Evolutionary conservation across 352 stramenopile species (phyloP).

Genomic region (Globisporangium radiosum): DNA sequence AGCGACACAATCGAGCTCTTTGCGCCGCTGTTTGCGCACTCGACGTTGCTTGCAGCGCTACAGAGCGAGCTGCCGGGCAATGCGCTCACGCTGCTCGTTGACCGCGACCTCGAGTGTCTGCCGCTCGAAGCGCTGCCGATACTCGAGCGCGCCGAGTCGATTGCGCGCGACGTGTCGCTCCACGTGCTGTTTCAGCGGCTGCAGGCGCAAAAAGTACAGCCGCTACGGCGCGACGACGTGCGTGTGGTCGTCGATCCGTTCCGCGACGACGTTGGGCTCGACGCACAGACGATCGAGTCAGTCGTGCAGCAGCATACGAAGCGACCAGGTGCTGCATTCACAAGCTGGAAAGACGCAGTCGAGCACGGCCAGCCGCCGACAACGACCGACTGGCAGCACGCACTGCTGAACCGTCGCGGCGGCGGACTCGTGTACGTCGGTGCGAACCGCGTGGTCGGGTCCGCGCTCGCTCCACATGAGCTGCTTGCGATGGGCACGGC

Average conservation of each 20-base stretch:
- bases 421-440: constrained; percentile 71
- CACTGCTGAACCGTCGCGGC: constrained; percentile 41
- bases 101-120: constrained; percentile 39
- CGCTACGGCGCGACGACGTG: constrained; percentile 52
- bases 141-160: constrained; percentile 38
- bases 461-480: constrained; percentile 25
- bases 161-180: constrained; percentile 64
- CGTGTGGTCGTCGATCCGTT: constrained; percentile 56
- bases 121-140: constrained; percentile 47
- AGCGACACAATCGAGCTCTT: constrained; percentile 38
- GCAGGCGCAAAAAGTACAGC: constrained; percentile 39
- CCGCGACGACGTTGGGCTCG: constrained; percentile 36
- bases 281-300: constrained; percentile 33
- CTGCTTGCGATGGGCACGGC: constrained; percentile 67
- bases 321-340: constrained; percentile 18
- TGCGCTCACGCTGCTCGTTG: constrained; percentile 42
- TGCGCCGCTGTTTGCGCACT: constrained; percentile 44
- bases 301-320: constrained; percentile 38
- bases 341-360: constrained; percentile 52
- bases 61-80: constrained; percentile 38
- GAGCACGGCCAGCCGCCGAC: constrained; percentile 58
- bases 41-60: constrained; percentile 27
- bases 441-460: constrained; percentile 56
- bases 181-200: constrained; percentile 59
- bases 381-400: constrained; percentile 61